Evolutionary conservation across 768 basidiomycete species (phyloP), one percentile per base, ranked within the genome.

Genomic region (Austroboletus festivus): DNA sequence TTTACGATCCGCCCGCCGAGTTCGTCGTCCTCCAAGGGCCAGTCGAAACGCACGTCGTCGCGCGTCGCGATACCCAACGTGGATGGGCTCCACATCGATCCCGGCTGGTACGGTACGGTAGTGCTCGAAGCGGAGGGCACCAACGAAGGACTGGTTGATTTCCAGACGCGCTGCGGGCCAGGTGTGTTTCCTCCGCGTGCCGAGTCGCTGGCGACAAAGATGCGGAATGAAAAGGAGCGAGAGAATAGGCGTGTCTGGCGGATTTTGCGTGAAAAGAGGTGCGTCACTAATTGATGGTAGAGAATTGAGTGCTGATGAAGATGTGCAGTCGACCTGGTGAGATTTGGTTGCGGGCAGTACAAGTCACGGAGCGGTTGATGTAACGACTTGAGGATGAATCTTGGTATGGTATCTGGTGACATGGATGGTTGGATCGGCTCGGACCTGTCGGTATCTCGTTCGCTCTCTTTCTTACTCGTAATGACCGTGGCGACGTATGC

Each of bases 101-200:
- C 82, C 4, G 83, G 85, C 35, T 93, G 90, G 90, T 86, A 83
- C 57, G 91, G 91, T 3, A 85, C 79, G 0, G 77, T 93, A 38
- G 79, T 93, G 22, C 78, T 93, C 21, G 90, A 93, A 71, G 82
- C 87, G 11, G 89, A 92, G 62, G 89, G 89, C 33, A 93, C 91
- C 37, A 86, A 91, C 61, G 91, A 93, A 59, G 82, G 86, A 10
- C 75, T 91, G 21, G 80, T 78, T 18, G 91, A 92, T 65, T 72
- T 93, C 52, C 85, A 86, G 55, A 77, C 74, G 42, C 78, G 89
- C 4, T 89, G 89, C 66, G 79, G 85, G 1, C 76, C 76, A 8
- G 79, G 80, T 0, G 80, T 73, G 10, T 86, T 86, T 60, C 83
- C 87, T 24, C 80, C 81, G 0, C 70, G 83, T 37, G 75, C 77